Evolutionary conservation across 805 yeast genomes (phyloP), one percentile per base, ranked within the genome.

Genomic region (Cyberlindnera subsufficiens): DNA sequence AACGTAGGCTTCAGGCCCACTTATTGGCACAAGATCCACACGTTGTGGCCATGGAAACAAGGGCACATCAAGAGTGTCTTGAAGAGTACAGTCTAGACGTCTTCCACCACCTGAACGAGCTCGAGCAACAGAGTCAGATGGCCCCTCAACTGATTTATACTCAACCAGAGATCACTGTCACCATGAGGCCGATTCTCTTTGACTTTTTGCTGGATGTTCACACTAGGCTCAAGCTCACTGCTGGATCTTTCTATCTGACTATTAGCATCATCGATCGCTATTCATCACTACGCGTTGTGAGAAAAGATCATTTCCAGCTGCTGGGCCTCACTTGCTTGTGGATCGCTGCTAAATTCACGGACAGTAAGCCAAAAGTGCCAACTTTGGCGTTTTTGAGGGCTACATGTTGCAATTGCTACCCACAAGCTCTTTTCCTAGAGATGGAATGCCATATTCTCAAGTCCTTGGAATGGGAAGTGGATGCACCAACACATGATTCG

Each of bases 301-400:
- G 84, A 60, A 77, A 83, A 50, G 86, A 84, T 47, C 95, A 88
- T 58, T 82, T 84, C 58, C 97, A 89, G 64, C 70, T 90, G 41
- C 78, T 90, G 22, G 95, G 95, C 25, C 78, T 95, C 51, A 82
- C 95, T 2, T 81, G 95, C 25, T 65, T 90, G 40, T 91, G 97
- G 97, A 77, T 91, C 16, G 89, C 96, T 3, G 75, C 95, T 31
- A 90, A 90, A 60, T 72, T 77, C 45, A 73, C 76, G 52, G 90
- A 88, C 49, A 75, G 78, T 47, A 77, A 89, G 63, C 74, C 75
- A 51, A 78, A 78, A 55, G 75, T 80, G 32, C 82, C 83, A 8
- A 65, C 73, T 17, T 61, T 79, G 42, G 67, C 68, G 40, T 74
- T 72, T 49, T 63, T 80, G 39, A 67, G 75, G 53, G 74, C 72